Conservation (phyloP, 2,329 filamentous ascomycete genomes). For the Monascus ruber region DNA sequence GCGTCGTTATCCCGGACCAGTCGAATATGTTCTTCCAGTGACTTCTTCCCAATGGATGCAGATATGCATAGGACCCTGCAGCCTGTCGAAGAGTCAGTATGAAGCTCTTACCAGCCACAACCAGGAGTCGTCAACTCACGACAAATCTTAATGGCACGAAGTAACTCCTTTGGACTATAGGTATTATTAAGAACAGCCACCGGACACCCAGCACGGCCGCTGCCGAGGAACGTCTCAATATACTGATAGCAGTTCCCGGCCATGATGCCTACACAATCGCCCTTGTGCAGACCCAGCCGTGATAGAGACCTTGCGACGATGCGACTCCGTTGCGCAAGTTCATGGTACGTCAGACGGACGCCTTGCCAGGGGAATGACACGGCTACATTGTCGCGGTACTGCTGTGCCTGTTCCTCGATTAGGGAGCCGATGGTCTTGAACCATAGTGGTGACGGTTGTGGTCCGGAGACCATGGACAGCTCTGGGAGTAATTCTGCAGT, state of each 20-base stretch:
- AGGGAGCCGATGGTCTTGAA: constrained; percentile 8
- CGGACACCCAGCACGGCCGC: constrained; percentile 20
- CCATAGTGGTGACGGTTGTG: constrained; percentile 10
- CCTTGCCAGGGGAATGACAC: constrained; percentile 13
- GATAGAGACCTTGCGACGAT: constrained; percentile 47
- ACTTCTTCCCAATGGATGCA: too few relatives aligned
- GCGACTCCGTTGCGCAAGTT: constrained; percentile 9
- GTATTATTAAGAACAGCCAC: constrained; percentile 24
- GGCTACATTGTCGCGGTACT: constrained; percentile 3
- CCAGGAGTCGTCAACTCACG: too few relatives aligned
- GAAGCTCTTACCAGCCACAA: too few relatives aligned
- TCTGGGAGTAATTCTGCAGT: background rate
- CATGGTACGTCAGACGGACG: constrained; percentile 8
- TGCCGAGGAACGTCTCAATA: constrained; percentile 47
- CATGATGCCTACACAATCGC: constrained; percentile 61
- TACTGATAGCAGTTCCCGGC: constrained; percentile 28
- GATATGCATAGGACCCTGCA: too few relatives aligned
- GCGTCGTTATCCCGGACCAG: too few relatives aligned
- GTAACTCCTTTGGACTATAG: constrained; percentile 15
- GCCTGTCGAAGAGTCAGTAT: too few relatives aligned
- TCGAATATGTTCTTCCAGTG: too few relatives aligned
- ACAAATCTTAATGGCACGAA: background rate
- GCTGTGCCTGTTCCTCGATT: constrained; percentile 11
- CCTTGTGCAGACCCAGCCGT: constrained; percentile 51
- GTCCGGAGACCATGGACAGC: constrained; percentile 10